Conservation (phyloP, 176 grass and related monocot genomes). For the Eleusine coracana region DNA sequence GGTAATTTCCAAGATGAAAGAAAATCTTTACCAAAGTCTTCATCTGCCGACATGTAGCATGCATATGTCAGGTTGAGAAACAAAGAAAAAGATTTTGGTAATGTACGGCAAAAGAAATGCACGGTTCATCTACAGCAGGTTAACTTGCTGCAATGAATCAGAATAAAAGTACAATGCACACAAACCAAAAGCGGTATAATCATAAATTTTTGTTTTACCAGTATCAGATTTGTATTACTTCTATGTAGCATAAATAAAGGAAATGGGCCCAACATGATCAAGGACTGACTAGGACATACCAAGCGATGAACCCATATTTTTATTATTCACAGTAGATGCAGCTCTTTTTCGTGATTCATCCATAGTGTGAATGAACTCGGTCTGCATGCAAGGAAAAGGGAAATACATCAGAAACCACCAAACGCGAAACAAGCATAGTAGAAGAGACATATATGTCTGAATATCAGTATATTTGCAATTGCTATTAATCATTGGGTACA, state of each 20-base stretch:
- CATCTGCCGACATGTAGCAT: slow-evolving; percentile 56
- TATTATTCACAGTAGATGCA: slow-evolving; percentile 41
- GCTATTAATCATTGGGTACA: slow-evolving; percentile 21
- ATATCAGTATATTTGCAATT: slow-evolving; percentile 3
- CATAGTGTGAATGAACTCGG: slow-evolving; percentile 51
- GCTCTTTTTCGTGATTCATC: slow-evolving; percentile 70
- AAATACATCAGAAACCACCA: slow-evolving; percentile 44
- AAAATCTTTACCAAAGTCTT: slow-evolving; percentile 91
- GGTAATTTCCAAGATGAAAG: slow-evolving; percentile 78
- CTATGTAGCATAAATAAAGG: slow-evolving; percentile 23
- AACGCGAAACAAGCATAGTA: slow-evolving; percentile 19
- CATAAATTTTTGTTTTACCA: slow-evolving; percentile 24
- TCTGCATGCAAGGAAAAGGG: slow-evolving; percentile 39
- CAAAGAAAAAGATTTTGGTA: slow-evolving; percentile 1
- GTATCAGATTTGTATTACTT: slow-evolving; percentile 31
- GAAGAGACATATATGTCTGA: slow-evolving; percentile 23
- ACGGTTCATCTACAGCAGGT: slow-evolving; percentile 15
- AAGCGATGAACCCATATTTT: slow-evolving; percentile 60
- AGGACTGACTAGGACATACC: slow-evolving; percentile 56
- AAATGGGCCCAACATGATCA: slow-evolving; percentile 23
- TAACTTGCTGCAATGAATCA: slow-evolving; percentile 26
- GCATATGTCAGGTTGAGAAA: slow-evolving; percentile 22
- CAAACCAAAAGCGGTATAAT: slow-evolving; percentile 2
- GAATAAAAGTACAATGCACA: slow-evolving; percentile 24
- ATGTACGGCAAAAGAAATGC: neutral